Conservation (phyloP, 2,329 filamentous ascomycete genomes). For the Grosmannia serpens region DNA sequence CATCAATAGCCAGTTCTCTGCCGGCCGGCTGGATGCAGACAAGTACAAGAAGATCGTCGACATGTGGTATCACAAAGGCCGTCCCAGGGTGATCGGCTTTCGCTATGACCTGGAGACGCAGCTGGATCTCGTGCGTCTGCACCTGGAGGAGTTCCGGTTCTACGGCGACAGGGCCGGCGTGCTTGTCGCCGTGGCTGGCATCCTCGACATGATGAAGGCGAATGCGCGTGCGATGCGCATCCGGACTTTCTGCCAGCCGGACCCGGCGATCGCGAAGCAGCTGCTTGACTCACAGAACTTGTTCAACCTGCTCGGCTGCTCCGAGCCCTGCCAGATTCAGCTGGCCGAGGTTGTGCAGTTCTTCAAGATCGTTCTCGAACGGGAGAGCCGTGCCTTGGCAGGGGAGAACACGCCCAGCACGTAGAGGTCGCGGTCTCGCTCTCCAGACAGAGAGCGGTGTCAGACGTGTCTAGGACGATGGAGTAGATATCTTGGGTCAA, state of each 20-base stretch:
- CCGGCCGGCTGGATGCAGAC: conserved; percentile 40
- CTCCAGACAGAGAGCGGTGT: too few relatives aligned
- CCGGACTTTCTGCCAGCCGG: conserved; percentile 46
- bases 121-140: conserved; percentile 39
- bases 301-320: conserved; percentile 35
- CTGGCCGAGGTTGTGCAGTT: conserved; percentile 41
- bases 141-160: conserved; percentile 42
- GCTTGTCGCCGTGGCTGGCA: conserved; percentile 29
- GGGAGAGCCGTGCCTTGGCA: conserved; percentile 21
- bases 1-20: conserved; percentile 39
- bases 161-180: conserved; percentile 35
- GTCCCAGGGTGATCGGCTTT: conserved; percentile 43
- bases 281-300: conserved; percentile 40
- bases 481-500: too few relatives aligned
- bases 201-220: conserved; percentile 39
- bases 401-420: not conserved
- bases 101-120: conserved; percentile 50
- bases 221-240: conserved; percentile 41
- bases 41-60: conserved; percentile 41
- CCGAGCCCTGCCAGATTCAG: conserved; percentile 30
- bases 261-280: conserved; percentile 46
- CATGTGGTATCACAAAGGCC: conserved; percentile 38
- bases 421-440: not conserved
- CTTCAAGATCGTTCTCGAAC: conserved; percentile 40
- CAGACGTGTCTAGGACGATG: too few relatives aligned